Evolutionary conservation across 768 basidiomycete species (phyloP).

Genomic region (Pleurotus djamor): DNA sequence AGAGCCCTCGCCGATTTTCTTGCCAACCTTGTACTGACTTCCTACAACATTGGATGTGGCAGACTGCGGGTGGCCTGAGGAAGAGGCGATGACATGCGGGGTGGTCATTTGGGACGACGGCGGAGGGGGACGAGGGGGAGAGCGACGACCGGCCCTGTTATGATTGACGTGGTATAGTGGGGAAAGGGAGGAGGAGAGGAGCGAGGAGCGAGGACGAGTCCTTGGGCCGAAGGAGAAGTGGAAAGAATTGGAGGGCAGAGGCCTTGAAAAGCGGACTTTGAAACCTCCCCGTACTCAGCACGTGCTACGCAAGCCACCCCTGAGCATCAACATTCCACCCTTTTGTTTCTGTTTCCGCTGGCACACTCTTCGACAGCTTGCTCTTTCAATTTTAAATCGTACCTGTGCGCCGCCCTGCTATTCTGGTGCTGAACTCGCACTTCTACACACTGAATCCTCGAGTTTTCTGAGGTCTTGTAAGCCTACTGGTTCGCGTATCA

Average conservation of each 20-base stretch:
- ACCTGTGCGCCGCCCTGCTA: too few species aligned
- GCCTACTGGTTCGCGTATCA: too few species aligned
- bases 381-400: neutral
- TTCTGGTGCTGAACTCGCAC: too few species aligned
- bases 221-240: neutral
- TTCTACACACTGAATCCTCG: too few species aligned
- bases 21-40: constrained; percentile 84
- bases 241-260: constrained; percentile 4
- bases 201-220: neutral
- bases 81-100: constrained; percentile 82
- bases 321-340: neutral
- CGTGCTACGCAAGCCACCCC: neutral
- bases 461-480: too few species aligned
- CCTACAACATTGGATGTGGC: constrained; percentile 73
- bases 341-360: neutral
- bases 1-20: constrained; percentile 99
- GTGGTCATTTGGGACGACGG: constrained; percentile 56
- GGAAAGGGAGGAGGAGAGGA: constrained; percentile 12
- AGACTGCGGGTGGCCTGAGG: constrained; percentile 66
- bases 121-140: constrained; percentile 6
- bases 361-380: neutral
- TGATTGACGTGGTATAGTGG: constrained; percentile 13
- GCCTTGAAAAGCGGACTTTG: constrained; percentile 7
- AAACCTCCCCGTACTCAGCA: constrained; percentile 1
- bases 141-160: constrained; percentile 20